Evolutionary conservation across 768 basidiomycete species (phyloP), one percentile per base, ranked within the genome.

Genomic region (Trametes villosa): DNA sequence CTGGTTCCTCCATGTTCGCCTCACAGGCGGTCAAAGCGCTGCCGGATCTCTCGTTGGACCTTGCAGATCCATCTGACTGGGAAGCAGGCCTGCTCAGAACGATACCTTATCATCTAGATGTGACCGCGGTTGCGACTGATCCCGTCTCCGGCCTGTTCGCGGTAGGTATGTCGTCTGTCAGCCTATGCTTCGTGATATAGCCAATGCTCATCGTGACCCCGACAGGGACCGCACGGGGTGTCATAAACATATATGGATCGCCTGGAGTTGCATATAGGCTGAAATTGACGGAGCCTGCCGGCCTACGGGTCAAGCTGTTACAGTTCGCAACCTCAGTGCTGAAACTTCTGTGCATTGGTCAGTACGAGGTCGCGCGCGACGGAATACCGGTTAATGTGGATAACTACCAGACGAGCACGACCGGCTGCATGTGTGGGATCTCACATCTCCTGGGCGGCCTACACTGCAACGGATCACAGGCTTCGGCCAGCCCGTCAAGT

Each of bases 171-270:
- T 61, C 53, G 31, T n/a, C n/a, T n/a, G n/a, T n/a, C 51, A n/a
- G n/a, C 5, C 17, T 8, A 24, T 63, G 33, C 22, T 31, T 34
- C 26, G 5, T 7, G 9, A 15, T 24, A 3, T 15, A 22, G 38
- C 24, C 29, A 40, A 31, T 45, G 12, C 4, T 15, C 46, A 49
- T 60, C 53, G 59, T 44, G 7, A 20, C 9, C 17, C 33, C 1
- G 61, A 45, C 33, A 88, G 92, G 89, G 2, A 92, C 91, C 0
- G 71, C 80, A 5, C 69, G 73, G n/a, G 92, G 94, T 0, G 57
- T 70, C 1, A 79, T 95, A 33, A 78, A 86, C 57, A 64, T 94
- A 26, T 83, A 86, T 63, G 94, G 94, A 2, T 79, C 83, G 6
- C 81, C 87, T 3, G 84, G 87, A 4, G 89, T 93, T 13, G 79